A percentile compares a stretch with the other conserved stretches of the same genome.
Conservation (phyloP, 441 rosid genomes). For the Theobroma grandiflorum region DNA sequence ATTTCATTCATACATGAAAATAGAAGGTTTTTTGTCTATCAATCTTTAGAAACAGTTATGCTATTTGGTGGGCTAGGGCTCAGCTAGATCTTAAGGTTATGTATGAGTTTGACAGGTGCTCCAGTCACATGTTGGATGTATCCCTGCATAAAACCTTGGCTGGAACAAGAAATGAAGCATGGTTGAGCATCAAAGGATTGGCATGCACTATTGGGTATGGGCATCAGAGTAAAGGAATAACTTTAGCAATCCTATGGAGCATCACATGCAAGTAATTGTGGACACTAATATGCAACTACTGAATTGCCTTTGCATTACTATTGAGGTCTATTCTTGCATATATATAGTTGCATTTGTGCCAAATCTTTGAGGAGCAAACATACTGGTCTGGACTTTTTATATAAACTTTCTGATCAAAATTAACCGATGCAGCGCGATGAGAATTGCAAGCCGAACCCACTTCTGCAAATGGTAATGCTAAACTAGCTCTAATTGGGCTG, state of each 20-base stretch:
- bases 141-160: not conserved
- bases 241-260: too few species aligned
- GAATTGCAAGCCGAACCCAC: not conserved
- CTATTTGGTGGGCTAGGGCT: not conserved
- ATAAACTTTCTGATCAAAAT: not conserved
- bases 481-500: not conserved
- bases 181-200: not conserved
- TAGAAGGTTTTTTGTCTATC: not conserved
- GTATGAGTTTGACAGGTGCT: not conserved
- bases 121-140: not conserved
- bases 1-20: not conserved
- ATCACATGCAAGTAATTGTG: too few species aligned
- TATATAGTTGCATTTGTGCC: too few species aligned
- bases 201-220: too few species aligned
- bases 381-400: not conserved
- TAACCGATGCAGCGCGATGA: not conserved
- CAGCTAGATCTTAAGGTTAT: not conserved
- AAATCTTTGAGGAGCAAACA: not conserved
- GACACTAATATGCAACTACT: too few species aligned
- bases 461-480: not conserved
- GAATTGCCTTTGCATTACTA: too few species aligned
- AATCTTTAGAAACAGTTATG: not conserved
- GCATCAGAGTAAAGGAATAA: too few species aligned
- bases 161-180: not conserved
- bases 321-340: too few species aligned